Evolutionary conservation across 139 green algal genomes (phyloP), one percentile per base, ranked within the genome.

Genomic region (Chlorella sp.): DNA sequence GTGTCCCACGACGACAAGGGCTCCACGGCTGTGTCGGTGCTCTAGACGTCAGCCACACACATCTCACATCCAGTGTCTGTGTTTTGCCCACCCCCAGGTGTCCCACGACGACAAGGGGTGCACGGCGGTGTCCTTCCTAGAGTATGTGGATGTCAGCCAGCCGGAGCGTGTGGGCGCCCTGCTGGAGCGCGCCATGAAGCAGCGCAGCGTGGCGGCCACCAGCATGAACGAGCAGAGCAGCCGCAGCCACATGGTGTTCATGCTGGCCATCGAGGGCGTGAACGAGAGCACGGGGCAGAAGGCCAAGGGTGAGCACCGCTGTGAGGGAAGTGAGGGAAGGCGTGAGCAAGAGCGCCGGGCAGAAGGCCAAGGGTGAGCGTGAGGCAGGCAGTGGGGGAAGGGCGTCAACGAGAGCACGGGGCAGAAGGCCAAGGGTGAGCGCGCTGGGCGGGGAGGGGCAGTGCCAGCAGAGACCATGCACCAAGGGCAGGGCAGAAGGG

Each of bases 201-300:
- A 88, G 48, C 64, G 91, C 60, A 60, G 69, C 37, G 88, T 93
- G 64, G 91, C 73, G 19, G 92, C 94, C 24, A 99, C 97, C 2
- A 96, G 96, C 34, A 99, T 99, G 96, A 99, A 99, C 86, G 94
- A 96, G 22, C 81, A 90, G 26, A 98, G 95, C 21, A 97, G 94
- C 36, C 95, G 87, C 81, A 97, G 91, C 75, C 98, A 99, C 94
- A 94, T 91, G 53, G 95, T 99, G 19, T 99, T 99, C 94, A 99
- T 98, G 92, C 94, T 99, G 69, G 95, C 96, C 93, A 98, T 99
- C 90, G 95, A 90, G 40, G 97, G 97, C 36, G 85, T 21, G 15
- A 96, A 99, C 90, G 92, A 92, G 42, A 91, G 89, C 36, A 95
- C 88, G 12, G 93, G 91, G 32, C 95, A 93, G 39, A 87, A 90